Evolutionary conservation across 768 basidiomycete genomes (phyloP).

Genomic region (Boletus pseudopeckii): DNA sequence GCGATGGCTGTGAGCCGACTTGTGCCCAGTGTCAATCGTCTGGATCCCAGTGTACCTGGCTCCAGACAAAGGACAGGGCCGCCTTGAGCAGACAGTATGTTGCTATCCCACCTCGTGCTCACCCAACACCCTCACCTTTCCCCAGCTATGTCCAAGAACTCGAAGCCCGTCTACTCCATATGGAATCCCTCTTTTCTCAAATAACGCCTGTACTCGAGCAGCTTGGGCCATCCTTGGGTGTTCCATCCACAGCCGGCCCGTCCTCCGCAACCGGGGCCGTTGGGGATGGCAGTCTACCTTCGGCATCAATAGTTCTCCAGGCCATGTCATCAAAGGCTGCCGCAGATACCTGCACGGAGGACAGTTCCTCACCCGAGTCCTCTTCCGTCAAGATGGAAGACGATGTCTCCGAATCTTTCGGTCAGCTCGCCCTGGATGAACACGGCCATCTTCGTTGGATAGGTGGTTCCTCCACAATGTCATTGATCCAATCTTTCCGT

Average conservation of each 20-base stretch:
- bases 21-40: slow-evolving; percentile 79
- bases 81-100: slow-evolving; percentile 86
- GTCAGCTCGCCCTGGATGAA: slow-evolving; percentile 84
- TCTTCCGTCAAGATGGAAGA: slow-evolving; percentile 45
- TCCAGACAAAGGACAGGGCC: slow-evolving; percentile 88
- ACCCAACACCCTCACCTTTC: slow-evolving; percentile 17
- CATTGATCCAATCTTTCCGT: slow-evolving; percentile 84
- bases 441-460: slow-evolving; percentile 92
- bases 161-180: slow-evolving; percentile 80
- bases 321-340: slow-evolving; percentile 38
- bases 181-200: slow-evolving; percentile 84
- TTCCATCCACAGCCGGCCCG: slow-evolving; percentile 36
- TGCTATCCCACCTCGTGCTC: neutral
- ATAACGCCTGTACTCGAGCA: slow-evolving; percentile 77
- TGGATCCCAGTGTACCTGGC: slow-evolving; percentile 79
- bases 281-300: slow-evolving; percentile 19
- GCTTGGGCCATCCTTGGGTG: slow-evolving; percentile 52
- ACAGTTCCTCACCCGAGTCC: slow-evolving; percentile 32
- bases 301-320: slow-evolving; percentile 30
- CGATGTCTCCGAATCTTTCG: slow-evolving; percentile 81
- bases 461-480: slow-evolving; percentile 89
- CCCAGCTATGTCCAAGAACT: slow-evolving; percentile 87
- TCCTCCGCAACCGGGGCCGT: slow-evolving; percentile 19
- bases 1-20: slow-evolving; percentile 83
- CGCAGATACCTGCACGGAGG: slow-evolving; percentile 34